Conservation (phyloP, 2,329 filamentous ascomycete species). For the Penicillium hordei region DNA sequence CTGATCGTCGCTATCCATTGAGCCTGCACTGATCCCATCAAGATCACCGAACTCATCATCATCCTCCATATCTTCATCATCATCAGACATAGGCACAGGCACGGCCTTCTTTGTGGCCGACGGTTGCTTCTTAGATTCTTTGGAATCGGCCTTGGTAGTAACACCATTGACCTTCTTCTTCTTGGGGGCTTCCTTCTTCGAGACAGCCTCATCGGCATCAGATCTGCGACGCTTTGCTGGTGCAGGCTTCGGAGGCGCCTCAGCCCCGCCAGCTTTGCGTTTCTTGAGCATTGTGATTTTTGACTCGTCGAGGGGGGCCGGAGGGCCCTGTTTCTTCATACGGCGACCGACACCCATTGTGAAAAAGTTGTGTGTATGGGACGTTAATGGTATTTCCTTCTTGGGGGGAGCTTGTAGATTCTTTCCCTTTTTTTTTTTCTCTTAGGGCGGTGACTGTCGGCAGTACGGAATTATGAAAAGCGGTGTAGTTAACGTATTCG, state of each 20-base stretch:
- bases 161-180: slow-evolving; percentile 41
- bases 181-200: slow-evolving; percentile 40
- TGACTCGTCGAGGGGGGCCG: slow-evolving; percentile 74
- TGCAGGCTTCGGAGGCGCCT: slow-evolving; percentile 47
- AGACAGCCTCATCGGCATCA: slow-evolving; percentile 44
- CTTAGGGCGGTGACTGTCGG: slow-evolving; percentile 28
- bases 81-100: slow-evolving; percentile 26
- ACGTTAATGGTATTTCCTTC: slow-evolving; percentile 15
- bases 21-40: slow-evolving; percentile 42
- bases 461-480: slow-evolving; percentile 24
- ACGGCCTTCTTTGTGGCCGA: slow-evolving; percentile 19
- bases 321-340: slow-evolving; percentile 93
- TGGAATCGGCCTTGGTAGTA: slow-evolving; percentile 14
- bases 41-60: slow-evolving; percentile 51
- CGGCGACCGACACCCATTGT: slow-evolving; percentile 86
- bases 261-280: slow-evolving; percentile 75
- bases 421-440: slow-evolving; percentile 32
- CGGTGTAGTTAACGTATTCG: too few relatives aligned
- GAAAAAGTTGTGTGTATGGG: slow-evolving; percentile 25
- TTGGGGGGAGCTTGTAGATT: slow-evolving; percentile 25
- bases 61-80: slow-evolving; percentile 40
- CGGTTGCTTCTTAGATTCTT: slow-evolving; percentile 35
- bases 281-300: slow-evolving; percentile 65
- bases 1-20: slow-evolving; percentile 52
- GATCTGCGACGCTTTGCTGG: slow-evolving; percentile 62